Conservation (phyloP, 257 asterid species). For the Solanum habrochaites region DNA sequence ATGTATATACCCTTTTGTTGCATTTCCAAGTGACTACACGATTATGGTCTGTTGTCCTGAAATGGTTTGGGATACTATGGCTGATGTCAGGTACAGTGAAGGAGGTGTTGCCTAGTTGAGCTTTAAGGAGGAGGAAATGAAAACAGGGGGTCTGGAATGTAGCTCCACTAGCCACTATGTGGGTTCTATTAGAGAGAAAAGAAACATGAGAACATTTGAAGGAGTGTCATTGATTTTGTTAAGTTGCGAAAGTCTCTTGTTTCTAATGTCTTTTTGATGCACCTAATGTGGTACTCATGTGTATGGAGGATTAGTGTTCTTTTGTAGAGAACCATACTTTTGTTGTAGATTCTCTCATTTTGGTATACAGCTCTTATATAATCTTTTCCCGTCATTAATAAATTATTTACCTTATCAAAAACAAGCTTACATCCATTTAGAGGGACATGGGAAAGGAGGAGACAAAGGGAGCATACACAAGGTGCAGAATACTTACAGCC, state of each 20-base stretch:
- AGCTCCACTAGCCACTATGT: neutral
- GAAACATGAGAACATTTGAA: neutral
- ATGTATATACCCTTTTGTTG: neutral
- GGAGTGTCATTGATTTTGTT: neutral
- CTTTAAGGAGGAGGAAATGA: neutral
- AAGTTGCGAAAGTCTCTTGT: neutral
- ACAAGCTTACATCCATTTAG: neutral
- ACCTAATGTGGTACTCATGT: neutral
- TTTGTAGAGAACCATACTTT: neutral
- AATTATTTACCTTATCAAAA: neutral
- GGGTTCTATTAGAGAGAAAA: neutral
- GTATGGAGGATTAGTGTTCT: neutral
- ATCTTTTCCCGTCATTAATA: neutral
- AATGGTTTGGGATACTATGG: neutral
- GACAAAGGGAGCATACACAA: neutral
- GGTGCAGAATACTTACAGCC: constrained; percentile 49
- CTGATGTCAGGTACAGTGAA: neutral
- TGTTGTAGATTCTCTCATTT: neutral
- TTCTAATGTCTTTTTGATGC: neutral
- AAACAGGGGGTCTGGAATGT: neutral
- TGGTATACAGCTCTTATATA: neutral
- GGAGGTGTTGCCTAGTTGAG: neutral
- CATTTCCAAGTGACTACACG: neutral
- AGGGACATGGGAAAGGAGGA: neutral
- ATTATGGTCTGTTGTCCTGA: neutral